Evolutionary conservation across 768 basidiomycete species (phyloP), one percentile per base, ranked within the genome.

Genomic region (Cyclocybe cylindracea): DNA sequence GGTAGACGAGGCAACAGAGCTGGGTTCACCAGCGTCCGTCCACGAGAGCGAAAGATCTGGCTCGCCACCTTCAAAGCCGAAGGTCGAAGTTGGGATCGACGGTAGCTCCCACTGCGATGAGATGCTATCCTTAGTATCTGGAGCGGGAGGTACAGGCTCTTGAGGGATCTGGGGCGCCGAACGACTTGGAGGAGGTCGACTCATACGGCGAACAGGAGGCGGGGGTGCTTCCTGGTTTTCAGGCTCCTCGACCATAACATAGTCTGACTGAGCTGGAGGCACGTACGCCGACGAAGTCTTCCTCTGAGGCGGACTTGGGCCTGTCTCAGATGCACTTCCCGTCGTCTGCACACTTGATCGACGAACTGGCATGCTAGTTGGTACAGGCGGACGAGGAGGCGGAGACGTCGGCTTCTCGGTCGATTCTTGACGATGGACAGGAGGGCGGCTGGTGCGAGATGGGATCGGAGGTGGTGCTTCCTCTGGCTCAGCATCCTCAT

Each of bases 41-140:
- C 85, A 88, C 4, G 84, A 80, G 48, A 79, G 66, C 2, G 85
- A 83, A 46, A 87, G 65, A 39, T 81, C 78, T 1, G 70, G 24
- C 5, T 24, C 57, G 5, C 67, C 66, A 37, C 61, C 65, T 2
- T 76, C 78, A 44, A 86, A 80, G 53, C 85, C 85, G 16, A 87
- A 62, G 4, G 70, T 64, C 2, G 78, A 74, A 14, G 74, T 79
- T 1, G 83, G 80, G 44, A 87, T 83, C 6, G 77, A 73, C 1
- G 87, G 82, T 5, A 86, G 66, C 55, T 88, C 88, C 86, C 85
- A 87, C 57, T 83, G 84, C 18, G 75, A 75, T 7, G 70, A 71
- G 34, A 76, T 75, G 39, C 68, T 73, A 46, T 73, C 72, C 31
- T 63, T 61, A 36, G 65, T 59, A 35, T 73, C 69, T 3, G 71